Evolutionary conservation across 176 grass and related monocot species (phyloP).

Genomic region (Themeda triandra): DNA sequence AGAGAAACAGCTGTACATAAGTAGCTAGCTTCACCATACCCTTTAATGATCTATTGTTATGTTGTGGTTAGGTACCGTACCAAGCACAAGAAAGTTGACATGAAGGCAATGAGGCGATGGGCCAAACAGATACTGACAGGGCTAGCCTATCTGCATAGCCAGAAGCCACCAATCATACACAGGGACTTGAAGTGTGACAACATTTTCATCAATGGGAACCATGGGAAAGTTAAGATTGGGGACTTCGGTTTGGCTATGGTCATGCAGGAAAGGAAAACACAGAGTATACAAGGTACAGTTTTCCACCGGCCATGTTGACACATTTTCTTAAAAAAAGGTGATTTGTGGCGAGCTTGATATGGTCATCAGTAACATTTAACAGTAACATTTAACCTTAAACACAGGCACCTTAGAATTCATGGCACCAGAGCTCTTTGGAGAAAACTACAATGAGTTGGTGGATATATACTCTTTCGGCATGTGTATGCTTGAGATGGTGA

Average conservation of each 20-base stretch:
- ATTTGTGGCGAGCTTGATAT: not conserved
- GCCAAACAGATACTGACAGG: conserved; percentile 48
- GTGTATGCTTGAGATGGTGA: conserved; percentile 72
- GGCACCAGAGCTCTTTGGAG: conserved; percentile 53
- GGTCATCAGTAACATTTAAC: not conserved
- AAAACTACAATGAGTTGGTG: conserved; percentile 53
- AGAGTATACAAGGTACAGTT: conserved; percentile 37
- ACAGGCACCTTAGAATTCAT: conserved; percentile 60
- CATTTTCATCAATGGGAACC: conserved; percentile 61
- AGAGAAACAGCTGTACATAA: not conserved
- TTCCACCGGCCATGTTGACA: not conserved
- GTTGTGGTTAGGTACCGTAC: conserved; percentile 34
- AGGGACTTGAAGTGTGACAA: conserved; percentile 61
- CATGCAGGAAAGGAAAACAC: conserved; percentile 37
- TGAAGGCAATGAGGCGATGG: conserved; percentile 53
- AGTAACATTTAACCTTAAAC: not conserved
- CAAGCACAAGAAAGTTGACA: conserved; percentile 52
- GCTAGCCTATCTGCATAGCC: conserved; percentile 42
- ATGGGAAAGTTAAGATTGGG: conserved; percentile 59
- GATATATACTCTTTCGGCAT: conserved; percentile 70
- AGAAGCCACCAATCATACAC: conserved; percentile 46
- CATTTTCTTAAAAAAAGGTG: not conserved
- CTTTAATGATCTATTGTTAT: not conserved
- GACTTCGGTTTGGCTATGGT: conserved; percentile 56
- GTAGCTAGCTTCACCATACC: not conserved